phyloP scores from a whole-genome alignment of 371 early-diverging fungal species.

The Mucor indicus region DNA sequence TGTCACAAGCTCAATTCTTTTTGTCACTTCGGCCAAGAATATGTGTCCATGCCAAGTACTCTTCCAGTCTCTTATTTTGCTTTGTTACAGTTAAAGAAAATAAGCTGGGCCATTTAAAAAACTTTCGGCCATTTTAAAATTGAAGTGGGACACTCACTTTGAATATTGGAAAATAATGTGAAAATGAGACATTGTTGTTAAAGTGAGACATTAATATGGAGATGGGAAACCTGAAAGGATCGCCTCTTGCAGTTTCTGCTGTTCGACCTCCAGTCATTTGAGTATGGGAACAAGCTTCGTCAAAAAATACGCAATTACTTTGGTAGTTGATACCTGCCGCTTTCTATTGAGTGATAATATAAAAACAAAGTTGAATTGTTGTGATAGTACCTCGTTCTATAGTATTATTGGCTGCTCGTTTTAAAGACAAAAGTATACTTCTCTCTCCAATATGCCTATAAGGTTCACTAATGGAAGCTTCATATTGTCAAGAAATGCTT shows the following conservation, averaged over 20 bases:
- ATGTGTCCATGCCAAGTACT: too few species aligned
- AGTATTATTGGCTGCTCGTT: constrained; percentile 14
- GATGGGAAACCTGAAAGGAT: constrained; percentile 5
- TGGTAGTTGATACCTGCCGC: constrained; percentile 9
- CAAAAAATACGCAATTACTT: constrained; percentile 14
- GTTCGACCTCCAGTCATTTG: constrained; percentile 9
- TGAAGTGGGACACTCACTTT: constrained; percentile 1
- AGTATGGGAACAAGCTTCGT: constrained; percentile 8
- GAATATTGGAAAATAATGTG: background rate
- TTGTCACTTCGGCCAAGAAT: too few species aligned
- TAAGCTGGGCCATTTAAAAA: constrained; percentile 1
- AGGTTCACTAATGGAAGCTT: constrained; percentile 7
- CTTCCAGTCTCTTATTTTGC: too few species aligned
- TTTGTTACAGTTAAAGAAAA: constrained; percentile 6
- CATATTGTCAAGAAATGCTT: constrained; percentile 8
- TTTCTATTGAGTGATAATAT: constrained; percentile 11
- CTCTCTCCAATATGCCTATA: constrained; percentile 13
- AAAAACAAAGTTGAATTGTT: constrained; percentile 7
- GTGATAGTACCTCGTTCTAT: constrained; percentile 3
- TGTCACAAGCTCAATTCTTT: too few species aligned
- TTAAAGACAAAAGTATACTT: constrained; percentile 11
- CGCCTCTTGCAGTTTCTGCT: constrained; percentile 5
- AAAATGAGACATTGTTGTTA: constrained; percentile 1
- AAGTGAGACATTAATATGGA: constrained; percentile 4
- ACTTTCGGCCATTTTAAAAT: constrained; percentile 2